A percentile compares a stretch with the other conserved stretches of the same genome.
Evolutionary conservation across 352 stramenopile species (phyloP).

Genomic region (Phytophthora quininea): DNA sequence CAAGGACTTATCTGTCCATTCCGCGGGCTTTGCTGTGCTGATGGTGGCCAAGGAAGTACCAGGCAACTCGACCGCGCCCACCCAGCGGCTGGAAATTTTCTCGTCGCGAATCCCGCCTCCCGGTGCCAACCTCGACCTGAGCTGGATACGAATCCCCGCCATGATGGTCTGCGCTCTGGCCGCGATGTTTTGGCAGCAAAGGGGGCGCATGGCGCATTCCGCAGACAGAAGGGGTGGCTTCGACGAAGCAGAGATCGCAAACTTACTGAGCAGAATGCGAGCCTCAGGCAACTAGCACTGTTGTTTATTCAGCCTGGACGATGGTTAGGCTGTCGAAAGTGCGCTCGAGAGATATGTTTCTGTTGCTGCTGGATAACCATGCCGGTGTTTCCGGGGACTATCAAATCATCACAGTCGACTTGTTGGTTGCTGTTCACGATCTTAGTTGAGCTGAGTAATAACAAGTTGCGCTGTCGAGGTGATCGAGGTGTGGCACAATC

Average conservation of each 20-base stretch:
- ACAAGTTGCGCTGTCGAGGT: too few relatives aligned
- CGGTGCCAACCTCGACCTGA: constrained; percentile 29
- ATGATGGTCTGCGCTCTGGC: constrained; percentile 42
- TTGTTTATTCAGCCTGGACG: too few relatives aligned
- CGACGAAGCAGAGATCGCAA: constrained; percentile 24
- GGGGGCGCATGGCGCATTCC: constrained; percentile 7
- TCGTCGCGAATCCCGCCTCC: constrained; percentile 28
- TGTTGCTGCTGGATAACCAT: background rate
- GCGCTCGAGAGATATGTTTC: constrained; percentile 1
- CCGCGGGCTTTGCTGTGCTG: constrained; percentile 22
- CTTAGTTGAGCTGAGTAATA: too few relatives aligned
- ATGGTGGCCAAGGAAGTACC: constrained; percentile 2
- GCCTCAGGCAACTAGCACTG: too few relatives aligned
- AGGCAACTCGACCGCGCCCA: background rate
- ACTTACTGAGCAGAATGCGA: background rate
- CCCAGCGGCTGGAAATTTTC: constrained; percentile 20
- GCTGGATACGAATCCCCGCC: constrained; percentile 37
- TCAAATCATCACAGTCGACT: too few relatives aligned
- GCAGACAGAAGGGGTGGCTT: constrained; percentile 12
- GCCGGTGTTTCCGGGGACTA: too few relatives aligned
- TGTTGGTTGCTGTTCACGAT: too few relatives aligned
- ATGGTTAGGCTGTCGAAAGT: constrained; percentile 9
- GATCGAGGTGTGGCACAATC: too few relatives aligned
- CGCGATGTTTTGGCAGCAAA: constrained; percentile 45
- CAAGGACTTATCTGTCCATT: constrained; percentile 25